phyloP scores from a whole-genome alignment of 805 yeast species.

The Nakazawaea ernobii region DNA sequence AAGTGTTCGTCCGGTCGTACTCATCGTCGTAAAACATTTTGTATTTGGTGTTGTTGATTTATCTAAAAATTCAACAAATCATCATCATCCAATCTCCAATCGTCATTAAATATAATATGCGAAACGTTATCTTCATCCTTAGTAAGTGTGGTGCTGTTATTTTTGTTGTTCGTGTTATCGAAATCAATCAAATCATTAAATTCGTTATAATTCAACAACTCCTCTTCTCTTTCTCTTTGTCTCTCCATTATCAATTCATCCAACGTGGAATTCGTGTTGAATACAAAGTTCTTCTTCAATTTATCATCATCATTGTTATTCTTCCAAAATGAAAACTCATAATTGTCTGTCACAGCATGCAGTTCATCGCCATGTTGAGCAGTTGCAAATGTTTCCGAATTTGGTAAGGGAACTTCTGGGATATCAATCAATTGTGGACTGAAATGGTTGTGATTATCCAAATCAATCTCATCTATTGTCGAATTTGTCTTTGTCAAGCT shows the following conservation, averaged over 20 bases:
- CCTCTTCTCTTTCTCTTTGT: constrained; percentile 12
- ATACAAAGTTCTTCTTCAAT: constrained; percentile 5
- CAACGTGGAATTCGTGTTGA: constrained; percentile 9
- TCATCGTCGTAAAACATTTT: background rate
- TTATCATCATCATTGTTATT: background rate
- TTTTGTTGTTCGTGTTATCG: background rate
- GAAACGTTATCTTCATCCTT: background rate
- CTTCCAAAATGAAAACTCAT: constrained; percentile 11
- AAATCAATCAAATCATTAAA: constrained; percentile 13
- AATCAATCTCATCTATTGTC: constrained; percentile 14
- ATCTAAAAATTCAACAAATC: constrained; percentile 9
- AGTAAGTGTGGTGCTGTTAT: background rate
- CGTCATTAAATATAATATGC: constrained; percentile 9
- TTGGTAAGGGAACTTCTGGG: constrained; percentile 4
- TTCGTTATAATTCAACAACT: constrained; percentile 12
- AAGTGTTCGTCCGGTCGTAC: background rate
- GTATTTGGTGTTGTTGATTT: background rate
- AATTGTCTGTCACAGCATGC: background rate
- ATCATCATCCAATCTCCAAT: constrained; percentile 11
- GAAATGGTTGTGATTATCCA: constrained; percentile 3
- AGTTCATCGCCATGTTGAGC: background rate
- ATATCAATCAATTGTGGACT: constrained; percentile 9
- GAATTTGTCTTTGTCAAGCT: constrained; percentile 16
- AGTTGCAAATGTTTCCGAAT: background rate
- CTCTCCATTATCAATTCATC: constrained; percentile 12